phyloP scores from a whole-genome alignment of 2,329 filamentous ascomycete genomes.

The Fusarium coffeatum region DNA sequence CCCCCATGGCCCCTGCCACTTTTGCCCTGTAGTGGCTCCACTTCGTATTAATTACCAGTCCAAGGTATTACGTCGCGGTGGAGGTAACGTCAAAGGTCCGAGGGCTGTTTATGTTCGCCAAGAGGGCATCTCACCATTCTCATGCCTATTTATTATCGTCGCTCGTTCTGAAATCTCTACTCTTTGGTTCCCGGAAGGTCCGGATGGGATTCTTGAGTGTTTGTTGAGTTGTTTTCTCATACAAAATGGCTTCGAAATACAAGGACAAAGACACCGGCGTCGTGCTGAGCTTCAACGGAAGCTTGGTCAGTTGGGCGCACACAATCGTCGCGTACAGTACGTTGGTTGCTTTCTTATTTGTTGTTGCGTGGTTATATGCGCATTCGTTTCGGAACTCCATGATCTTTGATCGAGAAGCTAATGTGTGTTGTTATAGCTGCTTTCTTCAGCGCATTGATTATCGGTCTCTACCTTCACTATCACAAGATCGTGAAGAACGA shows the following conservation, averaged over 20 bases:
- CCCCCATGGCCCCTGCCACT: slow-evolving; percentile 4
- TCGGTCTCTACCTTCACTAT: slow-evolving; percentile 87
- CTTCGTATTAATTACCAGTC: slow-evolving; percentile 24
- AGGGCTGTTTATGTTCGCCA: slow-evolving; percentile 39
- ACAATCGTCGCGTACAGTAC: slow-evolving; percentile 84
- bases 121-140: slow-evolving; percentile 45
- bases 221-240: slow-evolving; percentile 35
- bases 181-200: slow-evolving; percentile 45
- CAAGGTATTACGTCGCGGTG: slow-evolving; percentile 43
- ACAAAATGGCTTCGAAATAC: slow-evolving; percentile 59
- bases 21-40: slow-evolving; percentile 29
- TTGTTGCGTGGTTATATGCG: slow-evolving; percentile 5
- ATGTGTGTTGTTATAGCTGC: slow-evolving; percentile 66
- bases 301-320: slow-evolving; percentile 91
- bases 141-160: slow-evolving; percentile 26
- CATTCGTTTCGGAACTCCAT: neutral
- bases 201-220: slow-evolving; percentile 48
- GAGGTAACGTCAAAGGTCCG: slow-evolving; percentile 45
- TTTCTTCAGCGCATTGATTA: slow-evolving; percentile 85
- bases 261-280: slow-evolving; percentile 74
- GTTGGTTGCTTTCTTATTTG: slow-evolving; percentile 46
- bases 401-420: slow-evolving; percentile 28
- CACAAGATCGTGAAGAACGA: slow-evolving; percentile 98
- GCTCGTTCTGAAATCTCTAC: slow-evolving; percentile 32
- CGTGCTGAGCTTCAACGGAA: slow-evolving; percentile 77